Conservation (phyloP, 129 eudicot genomes). For the Ambrosia trifida region DNA sequence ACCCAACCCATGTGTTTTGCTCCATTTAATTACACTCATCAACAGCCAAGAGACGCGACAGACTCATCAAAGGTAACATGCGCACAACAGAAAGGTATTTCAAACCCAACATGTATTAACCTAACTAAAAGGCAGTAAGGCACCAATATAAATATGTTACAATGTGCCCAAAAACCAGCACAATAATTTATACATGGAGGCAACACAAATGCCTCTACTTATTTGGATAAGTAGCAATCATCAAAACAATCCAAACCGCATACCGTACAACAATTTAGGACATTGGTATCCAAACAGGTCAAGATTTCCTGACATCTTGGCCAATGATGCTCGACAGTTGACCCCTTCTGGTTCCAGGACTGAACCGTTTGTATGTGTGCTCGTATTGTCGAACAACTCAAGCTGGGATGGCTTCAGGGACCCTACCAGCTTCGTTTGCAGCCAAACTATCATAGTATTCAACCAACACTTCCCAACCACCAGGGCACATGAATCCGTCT, state of each 20-base stretch:
- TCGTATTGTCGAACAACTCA: slow-evolving; percentile 28
- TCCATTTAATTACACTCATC: background rate
- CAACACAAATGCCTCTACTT: slow-evolving; percentile 23
- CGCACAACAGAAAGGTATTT: background rate
- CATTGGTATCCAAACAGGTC: slow-evolving; percentile 7
- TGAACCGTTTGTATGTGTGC: background rate
- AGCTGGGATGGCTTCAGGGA: slow-evolving; percentile 63
- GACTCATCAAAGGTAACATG: background rate
- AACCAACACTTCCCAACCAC: slow-evolving; percentile 95
- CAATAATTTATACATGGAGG: slow-evolving; percentile 33
- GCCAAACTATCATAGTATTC: slow-evolving; percentile 83
- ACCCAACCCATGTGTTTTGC: background rate
- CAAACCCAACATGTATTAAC: slow-evolving; percentile 25
- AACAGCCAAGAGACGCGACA: background rate
- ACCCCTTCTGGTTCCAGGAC: slow-evolving; percentile 19
- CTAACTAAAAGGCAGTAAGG: background rate
- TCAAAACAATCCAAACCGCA: slow-evolving; percentile 36
- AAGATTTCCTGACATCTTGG: slow-evolving; percentile 19
- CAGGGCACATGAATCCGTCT: slow-evolving; percentile 97
- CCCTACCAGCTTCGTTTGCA: slow-evolving; percentile 53
- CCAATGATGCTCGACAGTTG: slow-evolving; percentile 9
- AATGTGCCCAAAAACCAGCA: slow-evolving; percentile 33
- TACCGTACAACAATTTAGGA: slow-evolving; percentile 23
- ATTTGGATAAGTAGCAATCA: slow-evolving; percentile 28
- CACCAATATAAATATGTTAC: slow-evolving; percentile 42